These are phyloP conservation scores for Thuja plicata DNA, from an alignment of 83 land plant species.

Conservation along the genomic window DNA sequence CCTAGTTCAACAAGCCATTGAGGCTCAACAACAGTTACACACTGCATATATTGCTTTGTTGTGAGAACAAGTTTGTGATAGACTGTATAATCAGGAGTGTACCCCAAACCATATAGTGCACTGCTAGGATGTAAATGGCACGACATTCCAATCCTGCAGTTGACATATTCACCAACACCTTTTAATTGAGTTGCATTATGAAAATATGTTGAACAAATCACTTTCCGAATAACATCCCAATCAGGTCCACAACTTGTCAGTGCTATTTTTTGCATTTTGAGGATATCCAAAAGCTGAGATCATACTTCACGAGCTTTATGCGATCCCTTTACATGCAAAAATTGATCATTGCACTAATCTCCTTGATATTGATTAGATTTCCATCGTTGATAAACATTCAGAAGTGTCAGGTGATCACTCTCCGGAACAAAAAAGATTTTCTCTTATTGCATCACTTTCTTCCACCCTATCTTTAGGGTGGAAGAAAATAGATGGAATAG, in stretches of 20 bases:
- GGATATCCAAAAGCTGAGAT: conserved; percentile 83
- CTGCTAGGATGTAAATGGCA: conserved; percentile 83
- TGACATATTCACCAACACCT: conserved; percentile 79
- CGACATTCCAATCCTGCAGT: conserved; percentile 80
- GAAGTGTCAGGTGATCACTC: conserved; percentile 72
- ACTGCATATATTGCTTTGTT: conserved; percentile 80
- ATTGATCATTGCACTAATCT: conserved; percentile 83
- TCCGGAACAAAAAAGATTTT: conserved; percentile 85
- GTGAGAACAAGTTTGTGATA: conserved; percentile 75
- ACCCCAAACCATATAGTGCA: conserved; percentile 78
- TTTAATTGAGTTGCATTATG: conserved; percentile 77
- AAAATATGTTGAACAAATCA: conserved; percentile 75
- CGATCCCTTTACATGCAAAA: conserved; percentile 67
- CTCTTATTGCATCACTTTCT: conserved; percentile 83
- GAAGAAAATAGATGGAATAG: conserved; percentile 77
- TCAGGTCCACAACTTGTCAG: conserved; percentile 86
- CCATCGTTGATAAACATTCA: conserved; percentile 74
- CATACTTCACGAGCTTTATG: conserved; percentile 76
- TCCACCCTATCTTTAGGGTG: conserved; percentile 76
- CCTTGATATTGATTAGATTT: conserved; percentile 66
- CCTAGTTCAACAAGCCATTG: conserved; percentile 97
- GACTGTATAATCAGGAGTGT: conserved; percentile 75
- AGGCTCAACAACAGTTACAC: conserved; percentile 84
- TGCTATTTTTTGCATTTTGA: conserved; percentile 78
- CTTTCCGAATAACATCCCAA: conserved; percentile 76